These are phyloP conservation scores for Talaromyces amestolkiae DNA, from an alignment of 2,329 filamentous ascomycete genomes.

Conservation along the genomic window DNA sequence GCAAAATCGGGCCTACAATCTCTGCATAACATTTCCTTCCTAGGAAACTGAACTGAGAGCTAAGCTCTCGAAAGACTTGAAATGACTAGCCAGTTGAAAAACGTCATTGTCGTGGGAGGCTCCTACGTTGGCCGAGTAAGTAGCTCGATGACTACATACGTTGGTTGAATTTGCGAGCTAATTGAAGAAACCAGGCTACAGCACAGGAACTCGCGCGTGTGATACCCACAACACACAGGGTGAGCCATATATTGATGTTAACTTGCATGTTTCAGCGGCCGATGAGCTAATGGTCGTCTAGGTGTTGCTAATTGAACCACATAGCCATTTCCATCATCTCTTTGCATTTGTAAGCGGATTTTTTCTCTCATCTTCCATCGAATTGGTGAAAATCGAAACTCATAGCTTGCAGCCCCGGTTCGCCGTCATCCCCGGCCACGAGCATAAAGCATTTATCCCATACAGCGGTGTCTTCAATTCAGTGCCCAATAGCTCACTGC, in stretches of 20 bases:
- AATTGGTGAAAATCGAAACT: neutral
- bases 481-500: slow-evolving; percentile 24
- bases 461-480: slow-evolving; percentile 33
- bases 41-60: too few species aligned
- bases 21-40: neutral
- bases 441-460: slow-evolving; percentile 39
- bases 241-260: slow-evolving; percentile 19
- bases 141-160: neutral
- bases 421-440: slow-evolving; percentile 34
- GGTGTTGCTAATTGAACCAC: slow-evolving; percentile 35
- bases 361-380: neutral
- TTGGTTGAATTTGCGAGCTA: neutral
- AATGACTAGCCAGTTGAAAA: slow-evolving; percentile 32
- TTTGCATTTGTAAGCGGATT: slow-evolving; percentile 33
- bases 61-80: neutral
- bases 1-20: neutral
- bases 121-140: slow-evolving; percentile 37
- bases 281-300: slow-evolving; percentile 19
- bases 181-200: slow-evolving; percentile 25
- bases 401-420: slow-evolving; percentile 30
- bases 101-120: slow-evolving; percentile 38
- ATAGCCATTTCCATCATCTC: slow-evolving; percentile 38
- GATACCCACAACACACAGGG: slow-evolving; percentile 35
- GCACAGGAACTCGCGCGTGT: slow-evolving; percentile 37
- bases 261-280: neutral